phyloP scores from a whole-genome alignment of 1,284 basidiomycete genomes.

The Ceratobasidium sp. region DNA sequence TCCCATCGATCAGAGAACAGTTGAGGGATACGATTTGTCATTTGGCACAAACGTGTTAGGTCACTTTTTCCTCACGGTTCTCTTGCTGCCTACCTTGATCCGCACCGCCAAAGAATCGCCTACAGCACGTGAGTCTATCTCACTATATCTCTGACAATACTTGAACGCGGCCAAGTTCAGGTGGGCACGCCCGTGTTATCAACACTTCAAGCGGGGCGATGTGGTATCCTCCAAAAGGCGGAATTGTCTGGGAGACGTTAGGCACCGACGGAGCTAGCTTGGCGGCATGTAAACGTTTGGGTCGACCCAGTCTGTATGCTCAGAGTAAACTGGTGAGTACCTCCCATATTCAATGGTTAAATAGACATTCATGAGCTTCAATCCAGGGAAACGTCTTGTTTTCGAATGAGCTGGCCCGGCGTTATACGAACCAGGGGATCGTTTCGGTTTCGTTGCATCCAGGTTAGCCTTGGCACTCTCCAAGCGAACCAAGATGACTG shows the following conservation, averaged over 20 bases:
- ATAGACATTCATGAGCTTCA: neutral
- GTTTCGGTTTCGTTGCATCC: constrained; percentile 48
- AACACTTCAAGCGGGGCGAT: constrained; percentile 56
- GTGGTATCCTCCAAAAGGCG: constrained; percentile 52
- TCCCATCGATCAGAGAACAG: constrained; percentile 63
- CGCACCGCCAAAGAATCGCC: constrained; percentile 57
- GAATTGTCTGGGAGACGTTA: constrained; percentile 59
- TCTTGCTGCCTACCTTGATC: constrained; percentile 67
- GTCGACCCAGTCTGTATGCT: constrained; percentile 57
- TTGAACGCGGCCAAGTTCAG: no score
- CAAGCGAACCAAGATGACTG: no score
- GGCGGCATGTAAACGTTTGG: constrained; percentile 56
- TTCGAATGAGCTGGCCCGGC: constrained; percentile 47
- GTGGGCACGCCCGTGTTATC: constrained; percentile 65
- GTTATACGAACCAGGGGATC: constrained; percentile 48
- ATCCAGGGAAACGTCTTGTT: constrained; percentile 45
- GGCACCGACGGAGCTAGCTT: constrained; percentile 52
- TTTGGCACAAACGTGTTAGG: constrained; percentile 73
- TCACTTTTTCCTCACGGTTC: constrained; percentile 66
- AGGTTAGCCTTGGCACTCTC: constrained; percentile 48
- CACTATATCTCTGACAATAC: no score
- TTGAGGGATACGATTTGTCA: constrained; percentile 70
- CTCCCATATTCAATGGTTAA: neutral
- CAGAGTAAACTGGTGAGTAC: constrained; percentile 68
- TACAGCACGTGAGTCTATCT: constrained; percentile 44